Evolutionary conservation across 2,329 filamentous ascomycete species (phyloP).

Genomic region (Colletotrichum sp.): DNA sequence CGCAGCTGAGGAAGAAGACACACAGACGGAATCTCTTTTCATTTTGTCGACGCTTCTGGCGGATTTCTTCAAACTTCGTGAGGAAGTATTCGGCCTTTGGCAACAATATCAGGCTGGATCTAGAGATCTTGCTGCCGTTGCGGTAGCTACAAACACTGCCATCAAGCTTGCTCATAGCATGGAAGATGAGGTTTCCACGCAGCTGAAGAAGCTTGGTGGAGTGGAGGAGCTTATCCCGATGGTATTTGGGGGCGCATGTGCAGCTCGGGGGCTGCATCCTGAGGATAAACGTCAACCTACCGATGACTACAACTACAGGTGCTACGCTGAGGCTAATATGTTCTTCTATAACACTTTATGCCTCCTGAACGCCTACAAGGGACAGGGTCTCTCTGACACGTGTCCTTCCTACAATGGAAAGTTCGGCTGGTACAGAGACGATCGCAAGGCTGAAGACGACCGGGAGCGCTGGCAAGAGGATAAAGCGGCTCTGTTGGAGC

Average conservation of each 20-base stretch:
- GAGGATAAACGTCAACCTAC: neutral
- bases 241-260: neutral
- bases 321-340: neutral
- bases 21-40: conserved; percentile 28
- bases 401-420: conserved; percentile 22
- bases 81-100: conserved; percentile 35
- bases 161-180: conserved; percentile 36
- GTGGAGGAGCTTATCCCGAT: neutral
- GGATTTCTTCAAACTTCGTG: conserved; percentile 34
- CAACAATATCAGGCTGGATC: conserved; percentile 24
- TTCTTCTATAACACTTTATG: neutral
- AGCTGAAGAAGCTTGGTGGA: conserved; percentile 2
- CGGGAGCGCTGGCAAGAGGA: conserved; percentile 16
- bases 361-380: neutral
- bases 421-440: conserved; percentile 25
- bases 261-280: neutral
- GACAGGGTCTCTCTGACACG: neutral
- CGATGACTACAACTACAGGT: neutral
- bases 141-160: conserved; percentile 42
- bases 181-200: conserved; percentile 32
- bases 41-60: conserved; percentile 30
- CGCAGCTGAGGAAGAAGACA: conserved; percentile 27
- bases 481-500: conserved; percentile 12
- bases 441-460: neutral
- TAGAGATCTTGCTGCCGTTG: conserved; percentile 35